phyloP scores from a whole-genome alignment of 495 filamentous ascomycete species.

The Penicillium samsonianum region DNA sequence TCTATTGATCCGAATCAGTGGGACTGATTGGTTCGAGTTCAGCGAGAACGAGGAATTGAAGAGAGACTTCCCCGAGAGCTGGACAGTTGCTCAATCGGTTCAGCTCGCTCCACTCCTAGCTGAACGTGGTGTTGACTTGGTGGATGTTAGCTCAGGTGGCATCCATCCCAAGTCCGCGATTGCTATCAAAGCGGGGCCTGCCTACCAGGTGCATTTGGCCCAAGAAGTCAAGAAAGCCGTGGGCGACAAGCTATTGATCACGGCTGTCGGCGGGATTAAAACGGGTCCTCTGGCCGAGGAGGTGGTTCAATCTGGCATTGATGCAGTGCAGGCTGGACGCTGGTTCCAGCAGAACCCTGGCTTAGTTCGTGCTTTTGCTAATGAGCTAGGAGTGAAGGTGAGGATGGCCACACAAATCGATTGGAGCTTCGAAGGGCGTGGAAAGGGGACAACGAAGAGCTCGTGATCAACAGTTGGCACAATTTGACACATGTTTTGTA shows the following conservation, averaged over 20 bases:
- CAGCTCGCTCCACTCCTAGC: constrained; percentile 48
- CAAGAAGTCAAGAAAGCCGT: constrained; percentile 50
- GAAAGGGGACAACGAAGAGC: constrained; percentile 1
- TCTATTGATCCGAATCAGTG: too few relatives aligned
- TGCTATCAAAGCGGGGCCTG: constrained; percentile 52
- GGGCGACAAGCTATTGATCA: constrained; percentile 45
- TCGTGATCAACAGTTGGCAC: too few relatives aligned
- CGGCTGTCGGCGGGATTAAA: constrained; percentile 54
- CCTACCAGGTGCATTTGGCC: constrained; percentile 49
- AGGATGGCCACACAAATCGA: constrained; percentile 59
- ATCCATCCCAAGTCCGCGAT: constrained; percentile 51
- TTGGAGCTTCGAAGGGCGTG: constrained; percentile 42
- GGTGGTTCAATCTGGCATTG: constrained; percentile 44
- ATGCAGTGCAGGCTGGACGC: constrained; percentile 51
- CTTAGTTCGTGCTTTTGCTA: constrained; percentile 63
- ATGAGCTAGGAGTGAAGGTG: constrained; percentile 61
- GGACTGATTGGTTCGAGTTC: too few relatives aligned
- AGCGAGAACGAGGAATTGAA: too few relatives aligned
- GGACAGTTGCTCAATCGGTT: constrained; percentile 38
- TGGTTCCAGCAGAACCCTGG: constrained; percentile 64
- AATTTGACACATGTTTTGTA: too few relatives aligned
- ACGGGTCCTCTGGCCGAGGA: constrained; percentile 43
- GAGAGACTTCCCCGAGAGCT: too few relatives aligned
- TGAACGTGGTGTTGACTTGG: constrained; percentile 54
- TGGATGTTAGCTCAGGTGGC: constrained; percentile 60